Evolutionary conservation across 805 yeast species (phyloP).

Genomic region (Lipomyces orientalis): DNA sequence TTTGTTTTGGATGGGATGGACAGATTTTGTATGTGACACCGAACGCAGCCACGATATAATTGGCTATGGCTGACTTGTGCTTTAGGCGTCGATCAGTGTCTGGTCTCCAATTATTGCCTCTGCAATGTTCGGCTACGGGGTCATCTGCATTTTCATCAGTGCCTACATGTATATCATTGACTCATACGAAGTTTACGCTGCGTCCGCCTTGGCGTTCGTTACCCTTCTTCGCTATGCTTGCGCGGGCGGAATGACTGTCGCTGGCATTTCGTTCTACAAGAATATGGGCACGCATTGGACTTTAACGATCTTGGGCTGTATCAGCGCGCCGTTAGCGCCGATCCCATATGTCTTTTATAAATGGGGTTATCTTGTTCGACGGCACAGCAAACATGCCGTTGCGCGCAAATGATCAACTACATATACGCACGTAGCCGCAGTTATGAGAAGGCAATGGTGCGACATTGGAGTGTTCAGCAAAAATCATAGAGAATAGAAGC

Average conservation of each 20-base stretch:
- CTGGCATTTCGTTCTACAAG: slow-evolving; percentile 59
- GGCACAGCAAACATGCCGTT: slow-evolving; percentile 39
- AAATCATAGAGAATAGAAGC: background rate
- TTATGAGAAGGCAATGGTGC: background rate
- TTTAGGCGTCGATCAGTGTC: slow-evolving; percentile 26
- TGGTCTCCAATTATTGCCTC: slow-evolving; percentile 65
- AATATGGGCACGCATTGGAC: slow-evolving; percentile 57
- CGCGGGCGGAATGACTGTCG: slow-evolving; percentile 61
- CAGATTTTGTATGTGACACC: slow-evolving; percentile 47
- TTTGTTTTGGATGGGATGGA: slow-evolving; percentile 60
- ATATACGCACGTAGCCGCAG: background rate
- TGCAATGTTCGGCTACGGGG: slow-evolving; percentile 49
- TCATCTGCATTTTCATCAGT: slow-evolving; percentile 50
- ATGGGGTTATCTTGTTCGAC: slow-evolving; percentile 53
- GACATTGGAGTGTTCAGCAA: background rate
- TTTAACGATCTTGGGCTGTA: slow-evolving; percentile 33
- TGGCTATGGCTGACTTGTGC: slow-evolving; percentile 27
- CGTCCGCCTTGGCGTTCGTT: slow-evolving; percentile 84
- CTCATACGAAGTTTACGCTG: slow-evolving; percentile 58
- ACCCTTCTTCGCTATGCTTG: slow-evolving; percentile 59
- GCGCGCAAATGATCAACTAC: background rate
- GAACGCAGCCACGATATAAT: slow-evolving; percentile 35
- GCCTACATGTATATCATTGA: slow-evolving; percentile 51
- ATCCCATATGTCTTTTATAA: slow-evolving; percentile 61
- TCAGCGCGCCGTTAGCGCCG: slow-evolving; percentile 50